Evolutionary conservation across 495 filamentous ascomycete species (phyloP), one percentile per base, ranked within the genome.

Genomic region (Wilcoxina mikolae): DNA sequence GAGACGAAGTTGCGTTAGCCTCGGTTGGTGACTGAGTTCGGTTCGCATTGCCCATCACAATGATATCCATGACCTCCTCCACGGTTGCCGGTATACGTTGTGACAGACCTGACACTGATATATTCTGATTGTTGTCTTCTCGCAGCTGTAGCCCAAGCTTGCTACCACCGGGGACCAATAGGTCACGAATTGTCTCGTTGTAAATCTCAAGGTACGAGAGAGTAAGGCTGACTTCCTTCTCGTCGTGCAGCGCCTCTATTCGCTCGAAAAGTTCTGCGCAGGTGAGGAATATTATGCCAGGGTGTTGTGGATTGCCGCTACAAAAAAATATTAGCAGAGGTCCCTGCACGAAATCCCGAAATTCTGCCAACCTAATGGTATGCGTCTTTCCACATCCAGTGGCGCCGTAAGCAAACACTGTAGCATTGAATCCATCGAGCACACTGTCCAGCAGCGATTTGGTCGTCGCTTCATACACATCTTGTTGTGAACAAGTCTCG

Each of bases 371-470:
- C 51, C 51, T 64, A 67, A 98, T 98, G 12, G 91, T 98, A 69
- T 98, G 91, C 17, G 91, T 98, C 70, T 96, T 98, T 67, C 91
- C 91, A 68, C 91, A 98, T 31, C 91, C 91, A 1, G 91, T 99
- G 18, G 91, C 91, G 59, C 91, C 91, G 69, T 99, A 99, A 25
- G 91, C 91, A 68, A 96, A 99, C 0, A 99, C 91, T 0, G 91
- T 99, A 41, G 93, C 91, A 74, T 99, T 99, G 72, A 95, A 99
- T 46, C 91, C 91, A 56, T 96, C 89, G 50, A 96, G 74, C 49
- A 99, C 89, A 68, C 82, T 95, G 66, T 96, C 91, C 66, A 99
- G 76, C 24, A 99, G 76, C 56, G 70, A 76, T 65, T 82, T 84
- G 3, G 93, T 94, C 4, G 91, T 99, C 3, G 86, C 78, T 68